Percentiles rank a stretch among this genome's conserved stretches.
These are phyloP conservation scores for Melocanna baccifera DNA, from an alignment of 176 grass and related monocot genomes.

Conservation along the genomic window DNA sequence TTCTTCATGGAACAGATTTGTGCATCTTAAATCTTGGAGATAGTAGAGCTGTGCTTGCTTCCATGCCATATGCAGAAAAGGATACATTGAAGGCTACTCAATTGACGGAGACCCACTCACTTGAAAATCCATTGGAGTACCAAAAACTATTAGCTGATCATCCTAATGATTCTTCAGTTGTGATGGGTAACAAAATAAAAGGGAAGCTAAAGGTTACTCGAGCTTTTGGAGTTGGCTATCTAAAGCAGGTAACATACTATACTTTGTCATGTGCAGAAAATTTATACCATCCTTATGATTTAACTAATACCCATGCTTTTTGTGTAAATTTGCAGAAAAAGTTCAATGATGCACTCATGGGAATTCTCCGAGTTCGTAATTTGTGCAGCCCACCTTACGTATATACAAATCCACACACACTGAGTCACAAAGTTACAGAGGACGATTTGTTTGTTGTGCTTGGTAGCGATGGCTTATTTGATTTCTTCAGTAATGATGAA, in stretches of 20 bases:
- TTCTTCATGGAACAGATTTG: constrained; percentile 82
- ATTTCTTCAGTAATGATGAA: constrained; percentile 91
- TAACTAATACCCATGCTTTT: constrained; percentile 19
- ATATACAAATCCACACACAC: constrained; percentile 76
- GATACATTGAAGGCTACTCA: constrained; percentile 58
- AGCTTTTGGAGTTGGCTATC: constrained; percentile 93
- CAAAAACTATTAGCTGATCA: constrained; percentile 70
- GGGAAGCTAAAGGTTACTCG: constrained; percentile 96
- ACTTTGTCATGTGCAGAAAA: constrained; percentile 12
- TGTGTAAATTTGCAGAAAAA: constrained; percentile 50
- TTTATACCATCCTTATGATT: background rate
- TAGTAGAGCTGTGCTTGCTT: constrained; percentile 92
- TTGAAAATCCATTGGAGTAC: constrained; percentile 70
- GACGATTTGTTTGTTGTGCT: constrained; percentile 90
- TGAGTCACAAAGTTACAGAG: constrained; percentile 62
- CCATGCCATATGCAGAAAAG: constrained; percentile 37
- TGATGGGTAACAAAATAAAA: constrained; percentile 79
- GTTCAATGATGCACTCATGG: constrained; percentile 93
- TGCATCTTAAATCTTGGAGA: constrained; percentile 93
- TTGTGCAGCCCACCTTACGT: constrained; percentile 78
- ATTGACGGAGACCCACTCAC: constrained; percentile 77
- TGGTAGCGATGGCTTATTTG: constrained; percentile 94
- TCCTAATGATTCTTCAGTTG: constrained; percentile 64
- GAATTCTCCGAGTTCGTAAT: constrained; percentile 86
- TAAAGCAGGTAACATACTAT: constrained; percentile 68